Conservation (phyloP, 192 early-diverging fungal species). For the Gryganskiella cystojenkinii region DNA sequence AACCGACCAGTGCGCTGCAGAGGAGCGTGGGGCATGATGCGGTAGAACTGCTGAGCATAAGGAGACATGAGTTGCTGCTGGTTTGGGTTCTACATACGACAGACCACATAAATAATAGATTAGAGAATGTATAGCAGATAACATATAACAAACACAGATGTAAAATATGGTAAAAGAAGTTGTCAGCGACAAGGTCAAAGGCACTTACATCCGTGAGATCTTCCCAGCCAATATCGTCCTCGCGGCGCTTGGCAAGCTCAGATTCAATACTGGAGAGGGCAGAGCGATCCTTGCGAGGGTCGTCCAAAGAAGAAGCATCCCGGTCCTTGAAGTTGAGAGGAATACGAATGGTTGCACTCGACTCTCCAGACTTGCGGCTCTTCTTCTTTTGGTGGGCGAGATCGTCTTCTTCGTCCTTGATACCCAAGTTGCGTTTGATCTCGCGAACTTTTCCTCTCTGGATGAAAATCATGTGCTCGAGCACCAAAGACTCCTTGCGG, state of each 20-base stretch:
- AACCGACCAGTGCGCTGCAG: conserved; percentile 23
- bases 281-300: conserved; percentile 47
- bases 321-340: conserved; percentile 63
- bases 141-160: background rate
- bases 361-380: conserved; percentile 41
- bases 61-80: conserved; percentile 57
- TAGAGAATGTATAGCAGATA: background rate
- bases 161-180: background rate
- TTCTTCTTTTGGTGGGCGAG: conserved; percentile 45
- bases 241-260: conserved; percentile 64
- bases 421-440: conserved; percentile 74
- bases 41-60: conserved; percentile 51
- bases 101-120: background rate
- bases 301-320: conserved; percentile 53
- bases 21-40: conserved; percentile 15
- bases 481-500: conserved; percentile 76
- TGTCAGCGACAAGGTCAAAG: background rate
- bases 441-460: conserved; percentile 70
- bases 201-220: conserved; percentile 80
- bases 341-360: conserved; percentile 70
- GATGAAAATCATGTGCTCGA: conserved; percentile 85
- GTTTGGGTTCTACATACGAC: conserved; percentile 55
- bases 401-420: conserved; percentile 66
- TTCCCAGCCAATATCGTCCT: conserved; percentile 71
- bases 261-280: conserved; percentile 63